Conservation (phyloP, 2,329 filamentous ascomycete genomes). For the Drechslerella stenobrocha region DNA sequence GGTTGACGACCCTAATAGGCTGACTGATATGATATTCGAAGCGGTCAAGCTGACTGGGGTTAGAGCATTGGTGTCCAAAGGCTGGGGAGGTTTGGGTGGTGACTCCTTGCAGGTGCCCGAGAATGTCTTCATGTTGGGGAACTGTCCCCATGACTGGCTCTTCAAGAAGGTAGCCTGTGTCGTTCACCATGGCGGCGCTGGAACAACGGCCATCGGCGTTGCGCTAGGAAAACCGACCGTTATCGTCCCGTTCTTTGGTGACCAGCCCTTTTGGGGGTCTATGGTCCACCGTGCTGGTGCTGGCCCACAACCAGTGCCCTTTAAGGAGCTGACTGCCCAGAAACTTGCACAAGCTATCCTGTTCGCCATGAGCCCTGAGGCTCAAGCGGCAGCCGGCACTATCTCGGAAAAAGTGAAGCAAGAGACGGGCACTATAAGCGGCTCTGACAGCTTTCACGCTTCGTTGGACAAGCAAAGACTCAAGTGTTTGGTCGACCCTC, state of each 20-base stretch:
- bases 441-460: slow-evolving; percentile 71
- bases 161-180: slow-evolving; percentile 80
- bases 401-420: slow-evolving; percentile 68
- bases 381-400: slow-evolving; percentile 62
- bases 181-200: slow-evolving; percentile 84
- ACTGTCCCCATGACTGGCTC: slow-evolving; percentile 85
- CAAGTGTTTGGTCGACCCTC: slow-evolving; percentile 70
- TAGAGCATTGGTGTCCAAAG: slow-evolving; percentile 81
- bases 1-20: slow-evolving; percentile 71
- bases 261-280: slow-evolving; percentile 80
- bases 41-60: slow-evolving; percentile 69
- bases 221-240: slow-evolving; percentile 77
- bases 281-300: slow-evolving; percentile 74
- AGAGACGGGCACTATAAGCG: slow-evolving; percentile 67
- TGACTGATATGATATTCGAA: slow-evolving; percentile 73
- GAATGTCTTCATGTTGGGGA: slow-evolving; percentile 79
- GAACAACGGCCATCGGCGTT: slow-evolving; percentile 85
- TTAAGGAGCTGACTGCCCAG: slow-evolving; percentile 68
- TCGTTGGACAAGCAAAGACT: slow-evolving; percentile 60
- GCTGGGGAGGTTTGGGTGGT: slow-evolving; percentile 81
- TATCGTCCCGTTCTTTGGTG: slow-evolving; percentile 83
- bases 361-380: slow-evolving; percentile 65
- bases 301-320: slow-evolving; percentile 70
- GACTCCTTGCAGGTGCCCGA: slow-evolving; percentile 72
- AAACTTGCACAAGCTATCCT: slow-evolving; percentile 68